Evolutionary conservation across 2,329 filamentous ascomycete genomes (phyloP), one percentile per base, ranked within the genome.

Genomic region (Neofusicoccum parvum): DNA sequence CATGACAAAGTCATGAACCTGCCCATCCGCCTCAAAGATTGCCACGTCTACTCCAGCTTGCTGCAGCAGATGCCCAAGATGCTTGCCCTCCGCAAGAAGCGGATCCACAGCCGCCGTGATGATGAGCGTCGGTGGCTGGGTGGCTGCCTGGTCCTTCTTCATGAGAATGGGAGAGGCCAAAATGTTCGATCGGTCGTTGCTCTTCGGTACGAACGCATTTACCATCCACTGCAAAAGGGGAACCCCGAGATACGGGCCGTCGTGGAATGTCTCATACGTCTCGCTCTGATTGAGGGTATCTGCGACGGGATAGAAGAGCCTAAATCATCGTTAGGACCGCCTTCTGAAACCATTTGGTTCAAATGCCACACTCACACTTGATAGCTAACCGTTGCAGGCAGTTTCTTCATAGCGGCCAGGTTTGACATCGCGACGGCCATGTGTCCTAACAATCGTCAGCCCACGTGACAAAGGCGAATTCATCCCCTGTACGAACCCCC

Each of bases 1-100:
- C 59, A 62, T 51, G 12, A 11, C 45, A 39, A 62, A 62, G 34
- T 50, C 59, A 17, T 62, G 59, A n/a, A 62, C n/a, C 32, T 62
- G 48, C 2, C 43, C 48, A 17, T 51, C 59, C 7, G 59, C 48
- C 45, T 62, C 59, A 23, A 62, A 51, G 20, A 62, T 51, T 41
- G 45, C 59, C 59, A 62, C 48, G 1, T 62, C 59, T 12, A 50
- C 59, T 14, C 46, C 59, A 9, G 59, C 59, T 23, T 51, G 36
- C 34, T 62, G 59, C 14, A 62, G 34, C 15, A 62, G 46, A 7
- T 51, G 59, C 39, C 59, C 59, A 43, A 62, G 43, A 3, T 62
- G 17, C 23, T 62, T 62, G 14, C 59, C 56, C 11, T 62, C 59
- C 2, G 15, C n/a, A 3, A 51, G 45, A 4, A 62, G 46, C 15